These are phyloP conservation scores for Coemansia sp. DNA, from an alignment of 192 early-diverging fungal genomes.

Conservation along the genomic window DNA sequence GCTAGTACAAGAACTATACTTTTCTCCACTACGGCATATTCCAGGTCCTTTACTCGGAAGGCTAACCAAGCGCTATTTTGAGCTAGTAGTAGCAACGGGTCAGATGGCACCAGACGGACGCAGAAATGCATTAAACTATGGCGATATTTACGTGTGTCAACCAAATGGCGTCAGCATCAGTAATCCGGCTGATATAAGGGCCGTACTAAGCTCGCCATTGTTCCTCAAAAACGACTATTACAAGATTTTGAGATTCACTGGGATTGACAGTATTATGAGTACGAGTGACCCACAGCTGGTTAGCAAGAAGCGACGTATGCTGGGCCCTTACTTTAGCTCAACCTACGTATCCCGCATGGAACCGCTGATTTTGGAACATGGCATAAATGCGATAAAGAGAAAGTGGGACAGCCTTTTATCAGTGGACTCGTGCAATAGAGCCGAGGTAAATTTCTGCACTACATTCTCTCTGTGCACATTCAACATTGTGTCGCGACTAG, in stretches of 20 bases:
- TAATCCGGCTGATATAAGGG: slow-evolving; percentile 26
- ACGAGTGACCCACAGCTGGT: neutral
- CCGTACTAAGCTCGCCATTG: slow-evolving; percentile 16
- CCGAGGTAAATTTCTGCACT: slow-evolving; percentile 17
- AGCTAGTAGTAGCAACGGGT: neutral
- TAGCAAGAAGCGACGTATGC: slow-evolving; percentile 20
- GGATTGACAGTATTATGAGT: slow-evolving; percentile 14
- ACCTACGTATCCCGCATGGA: slow-evolving; percentile 27
- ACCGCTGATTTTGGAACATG: slow-evolving; percentile 22
- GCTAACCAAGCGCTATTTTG: neutral
- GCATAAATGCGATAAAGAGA: neutral
- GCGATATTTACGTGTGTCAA: slow-evolving; percentile 26
- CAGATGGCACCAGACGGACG: slow-evolving; percentile 7
- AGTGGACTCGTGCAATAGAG: neutral
- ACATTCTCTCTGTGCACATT: slow-evolving; percentile 29
- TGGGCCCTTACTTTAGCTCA: slow-evolving; percentile 25
- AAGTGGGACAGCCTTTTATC: slow-evolving; percentile 9
- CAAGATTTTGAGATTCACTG: slow-evolving; percentile 16
- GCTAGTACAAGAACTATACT: neutral
- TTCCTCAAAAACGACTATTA: slow-evolving; percentile 31
- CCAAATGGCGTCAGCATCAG: slow-evolving; percentile 20
- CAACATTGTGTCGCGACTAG: slow-evolving; percentile 20
- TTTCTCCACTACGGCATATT: slow-evolving; percentile 13
- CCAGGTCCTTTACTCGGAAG: slow-evolving; percentile 16
- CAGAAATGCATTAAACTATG: neutral